Base-by-base conservation (phyloP, 345 rosid species). In the Syzygium jambos region DNA sequence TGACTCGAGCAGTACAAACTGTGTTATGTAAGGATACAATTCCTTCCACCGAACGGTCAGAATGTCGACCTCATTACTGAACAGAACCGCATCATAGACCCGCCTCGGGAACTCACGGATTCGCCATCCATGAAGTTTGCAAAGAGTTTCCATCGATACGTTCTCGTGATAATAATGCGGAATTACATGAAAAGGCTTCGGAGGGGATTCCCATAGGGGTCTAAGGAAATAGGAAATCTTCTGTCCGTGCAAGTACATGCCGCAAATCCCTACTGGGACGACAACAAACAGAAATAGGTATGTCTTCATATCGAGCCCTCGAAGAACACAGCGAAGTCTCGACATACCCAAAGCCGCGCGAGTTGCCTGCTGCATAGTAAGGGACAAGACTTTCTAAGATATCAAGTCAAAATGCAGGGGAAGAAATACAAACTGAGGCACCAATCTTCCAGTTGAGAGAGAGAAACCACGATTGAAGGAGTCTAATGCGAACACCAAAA, bases 251-350 rank as follows among this genome's bases (percentile, higher is more conserved):
- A 87, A 61, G 57, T 63, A 87, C 30, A 87, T 11, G 46, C 84
- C 78, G 8, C 85, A 84, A 25, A 84, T 25, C 21, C 53, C 49
- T 9, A 55, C 15, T 52, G 90, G 90, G n/a, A 89, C 30, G 56
- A 73, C 65, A 27, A 89, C 78, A 65, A 86, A 73, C 57, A 89
- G 27, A 51, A 84, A 54, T 19, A 89, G 23, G 52, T 54, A 56
- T 3, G 80, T 68, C 90, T 87, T 93, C 84, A 93, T 78, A 52
- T 93, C 94, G 11, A 93, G 46, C 27, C 93, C 93, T 22, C 93
- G 94, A n/a, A 93, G 90, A 51, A 93, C 86, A 88, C 94, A 93
- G 51, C 91, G 89, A 52, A 93, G 87, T 87, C 94, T 89, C 1
- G 93, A 91, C 92, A 93, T 91, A 85, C 90, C 90, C 89, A 89